Conservation (phyloP, 306 rosid species). For the Lagenaria siceraria region DNA sequence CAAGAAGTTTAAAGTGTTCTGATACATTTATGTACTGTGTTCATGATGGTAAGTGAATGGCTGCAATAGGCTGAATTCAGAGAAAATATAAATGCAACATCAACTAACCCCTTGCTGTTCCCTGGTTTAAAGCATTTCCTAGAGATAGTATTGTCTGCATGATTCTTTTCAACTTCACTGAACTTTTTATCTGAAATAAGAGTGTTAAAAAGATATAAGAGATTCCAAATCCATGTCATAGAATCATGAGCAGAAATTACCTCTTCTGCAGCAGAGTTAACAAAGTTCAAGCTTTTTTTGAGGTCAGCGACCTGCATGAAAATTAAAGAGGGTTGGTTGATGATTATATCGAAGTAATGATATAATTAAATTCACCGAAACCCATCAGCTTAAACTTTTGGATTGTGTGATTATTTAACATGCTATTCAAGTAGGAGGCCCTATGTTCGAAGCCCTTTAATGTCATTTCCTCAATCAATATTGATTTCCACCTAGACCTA, state of each 20-base stretch:
- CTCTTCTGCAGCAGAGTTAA: slow-evolving; percentile 74
- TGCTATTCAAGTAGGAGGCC: no score
- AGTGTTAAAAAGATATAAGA: slow-evolving; percentile 11
- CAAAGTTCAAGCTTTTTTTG: slow-evolving; percentile 49
- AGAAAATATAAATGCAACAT: slow-evolving; percentile 2
- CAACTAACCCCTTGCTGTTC: slow-evolving; percentile 84
- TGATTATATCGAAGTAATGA: not conserved
- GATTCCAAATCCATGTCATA: not conserved
- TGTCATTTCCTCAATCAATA: no score
- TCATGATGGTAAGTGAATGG: not conserved
- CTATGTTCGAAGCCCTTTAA: no score
- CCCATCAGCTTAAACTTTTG: no score
- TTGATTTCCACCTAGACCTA: no score
- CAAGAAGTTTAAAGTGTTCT: not conserved
- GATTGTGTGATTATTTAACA: no score
- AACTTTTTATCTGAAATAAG: slow-evolving; percentile 56
- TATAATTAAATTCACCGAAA: no score
- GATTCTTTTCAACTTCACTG: slow-evolving; percentile 78
- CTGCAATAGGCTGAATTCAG: slow-evolving; percentile 8
- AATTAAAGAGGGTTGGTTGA: slow-evolving; percentile 8
- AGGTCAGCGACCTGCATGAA: slow-evolving; percentile 70
- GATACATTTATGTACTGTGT: not conserved
- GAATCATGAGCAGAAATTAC: slow-evolving; percentile 27
- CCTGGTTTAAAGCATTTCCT: slow-evolving; percentile 95
- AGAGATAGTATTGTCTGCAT: slow-evolving; percentile 93